Evolutionary conservation across 2,329 filamentous ascomycete genomes (phyloP).

Genomic region (Chrysosporium queenslandicum): DNA sequence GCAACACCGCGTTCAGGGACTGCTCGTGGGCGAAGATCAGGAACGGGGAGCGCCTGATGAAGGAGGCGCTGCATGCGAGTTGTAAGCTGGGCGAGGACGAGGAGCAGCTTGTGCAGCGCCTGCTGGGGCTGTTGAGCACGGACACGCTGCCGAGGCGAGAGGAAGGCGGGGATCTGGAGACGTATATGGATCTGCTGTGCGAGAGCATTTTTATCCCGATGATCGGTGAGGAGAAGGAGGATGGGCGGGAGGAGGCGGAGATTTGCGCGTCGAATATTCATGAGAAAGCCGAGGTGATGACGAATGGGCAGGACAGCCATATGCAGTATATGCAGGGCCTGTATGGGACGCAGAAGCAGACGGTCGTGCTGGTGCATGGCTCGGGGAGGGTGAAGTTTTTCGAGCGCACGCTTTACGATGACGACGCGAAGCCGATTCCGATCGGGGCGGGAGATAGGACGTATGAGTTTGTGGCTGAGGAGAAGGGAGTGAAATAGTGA

Average conservation of each 20-base stretch:
- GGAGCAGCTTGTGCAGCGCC: slow-evolving; percentile 41
- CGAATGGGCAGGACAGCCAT: slow-evolving; percentile 18
- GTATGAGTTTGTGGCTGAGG: slow-evolving; percentile 29
- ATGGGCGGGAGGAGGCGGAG: slow-evolving; percentile 27
- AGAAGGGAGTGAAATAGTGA: too few species aligned
- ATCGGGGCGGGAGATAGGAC: slow-evolving; percentile 39
- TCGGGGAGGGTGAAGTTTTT: slow-evolving; percentile 51
- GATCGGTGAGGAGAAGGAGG: slow-evolving; percentile 41
- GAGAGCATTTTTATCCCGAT: slow-evolving; percentile 53
- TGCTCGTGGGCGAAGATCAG: slow-evolving; percentile 53
- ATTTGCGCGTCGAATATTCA: slow-evolving; percentile 29
- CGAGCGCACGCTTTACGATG: slow-evolving; percentile 52
- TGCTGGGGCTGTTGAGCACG: slow-evolving; percentile 44
- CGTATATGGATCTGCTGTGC: slow-evolving; percentile 47
- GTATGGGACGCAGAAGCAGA: slow-evolving; percentile 58
- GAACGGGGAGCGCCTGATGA: slow-evolving; percentile 46
- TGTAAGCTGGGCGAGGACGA: slow-evolving; percentile 36
- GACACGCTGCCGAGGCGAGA: slow-evolving; percentile 47
- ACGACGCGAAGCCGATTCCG: slow-evolving; percentile 40
- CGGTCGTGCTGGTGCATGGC: slow-evolving; percentile 47
- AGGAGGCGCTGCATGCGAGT: slow-evolving; percentile 41
- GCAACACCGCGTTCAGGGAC: slow-evolving; percentile 52
- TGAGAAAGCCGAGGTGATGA: slow-evolving; percentile 19
- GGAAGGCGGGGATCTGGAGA: slow-evolving; percentile 43
- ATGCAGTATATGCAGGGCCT: slow-evolving; percentile 36